A percentile compares a stretch with the other conserved stretches of the same genome.
phyloP scores from a whole-genome alignment of 2,329 filamentous ascomycete genomes.

The Cadophora gregata region DNA sequence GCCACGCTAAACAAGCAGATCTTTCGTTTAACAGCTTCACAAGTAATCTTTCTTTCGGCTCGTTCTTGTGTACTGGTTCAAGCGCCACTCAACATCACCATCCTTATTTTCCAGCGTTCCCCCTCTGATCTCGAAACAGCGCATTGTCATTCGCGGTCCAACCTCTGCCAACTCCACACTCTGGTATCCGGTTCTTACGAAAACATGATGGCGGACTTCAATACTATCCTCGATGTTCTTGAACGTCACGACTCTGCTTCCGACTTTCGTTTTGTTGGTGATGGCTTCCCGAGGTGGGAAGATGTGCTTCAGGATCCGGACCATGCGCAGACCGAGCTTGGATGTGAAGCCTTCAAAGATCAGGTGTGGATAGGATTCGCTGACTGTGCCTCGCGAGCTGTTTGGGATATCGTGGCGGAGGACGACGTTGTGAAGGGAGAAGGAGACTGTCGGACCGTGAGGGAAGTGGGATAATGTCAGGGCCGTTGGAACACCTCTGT shows the following conservation, averaged over 20 bases:
- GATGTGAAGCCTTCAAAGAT: slow-evolving; percentile 95
- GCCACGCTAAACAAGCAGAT: slow-evolving; percentile 43
- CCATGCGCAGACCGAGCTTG: slow-evolving; percentile 78
- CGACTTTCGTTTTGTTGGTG: slow-evolving; percentile 75
- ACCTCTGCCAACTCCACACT: slow-evolving; percentile 89
- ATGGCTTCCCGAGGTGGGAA: slow-evolving; percentile 87
- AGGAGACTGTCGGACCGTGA: slow-evolving; percentile 85
- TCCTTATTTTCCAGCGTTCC: slow-evolving; percentile 94
- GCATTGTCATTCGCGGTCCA: slow-evolving; percentile 96
- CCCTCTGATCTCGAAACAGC: slow-evolving; percentile 88
- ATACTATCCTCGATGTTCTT: slow-evolving; percentile 94
- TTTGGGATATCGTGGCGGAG: slow-evolving; percentile 93
- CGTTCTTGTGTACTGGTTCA: slow-evolving; percentile 94
- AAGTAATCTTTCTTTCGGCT: slow-evolving; percentile 95
- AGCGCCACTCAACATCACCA: slow-evolving; percentile 94
- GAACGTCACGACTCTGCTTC: slow-evolving; percentile 89
- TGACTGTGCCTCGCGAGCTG: slow-evolving; percentile 83
- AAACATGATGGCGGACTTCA: slow-evolving; percentile 92
- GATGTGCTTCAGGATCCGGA: slow-evolving; percentile 90
- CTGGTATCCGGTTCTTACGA: slow-evolving; percentile 90
- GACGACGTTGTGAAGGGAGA: slow-evolving; percentile 91
- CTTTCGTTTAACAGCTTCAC: slow-evolving; percentile 51
- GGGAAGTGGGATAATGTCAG: slow-evolving; percentile 87
- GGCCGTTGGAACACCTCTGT: slow-evolving; percentile 89
- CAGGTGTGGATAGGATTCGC: slow-evolving; percentile 90